Evolutionary conservation across 2,329 filamentous ascomycete genomes (phyloP).

Genomic region (Xylariaceae sp.): DNA sequence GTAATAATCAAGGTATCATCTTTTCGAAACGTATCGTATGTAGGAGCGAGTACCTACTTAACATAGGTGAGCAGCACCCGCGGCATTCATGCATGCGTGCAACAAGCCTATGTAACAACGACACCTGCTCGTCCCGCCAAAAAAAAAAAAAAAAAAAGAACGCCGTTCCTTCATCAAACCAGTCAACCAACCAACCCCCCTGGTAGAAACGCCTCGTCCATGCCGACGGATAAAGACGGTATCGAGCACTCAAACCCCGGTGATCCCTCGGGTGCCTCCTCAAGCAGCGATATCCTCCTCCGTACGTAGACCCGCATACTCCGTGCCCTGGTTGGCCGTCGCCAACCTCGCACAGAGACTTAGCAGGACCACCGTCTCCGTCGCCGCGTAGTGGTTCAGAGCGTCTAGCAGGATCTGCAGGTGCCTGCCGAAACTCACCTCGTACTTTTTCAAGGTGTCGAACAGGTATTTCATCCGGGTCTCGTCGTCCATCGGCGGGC

Average conservation of each 20-base stretch:
- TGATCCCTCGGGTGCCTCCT: constrained; percentile 10
- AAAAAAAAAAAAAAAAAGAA: too few relatives aligned
- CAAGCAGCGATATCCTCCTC: constrained; percentile 54
- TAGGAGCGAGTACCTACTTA: too few relatives aligned
- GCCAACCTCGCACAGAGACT: constrained; percentile 83
- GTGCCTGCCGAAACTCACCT: constrained; percentile 89
- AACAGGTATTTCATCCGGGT: constrained; percentile 73
- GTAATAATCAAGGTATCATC: too few relatives aligned
- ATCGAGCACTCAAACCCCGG: not conserved
- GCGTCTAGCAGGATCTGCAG: constrained; percentile 92
- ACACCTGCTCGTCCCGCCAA: too few relatives aligned
- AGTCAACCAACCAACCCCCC: not conserved
- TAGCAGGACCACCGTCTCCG: constrained; percentile 91
- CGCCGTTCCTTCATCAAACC: too few relatives aligned
- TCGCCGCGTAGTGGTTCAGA: constrained; percentile 95
- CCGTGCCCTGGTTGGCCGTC: constrained; percentile 77
- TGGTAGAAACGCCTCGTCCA: not conserved
- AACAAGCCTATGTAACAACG: too few relatives aligned
- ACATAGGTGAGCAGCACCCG: too few relatives aligned
- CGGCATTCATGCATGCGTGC: too few relatives aligned
- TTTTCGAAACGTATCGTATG: too few relatives aligned
- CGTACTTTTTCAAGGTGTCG: constrained; percentile 88
- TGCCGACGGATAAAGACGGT: not conserved
- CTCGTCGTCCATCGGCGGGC: constrained; percentile 43
- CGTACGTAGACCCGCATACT: constrained; percentile 61